Conservation (phyloP, 2,329 filamentous ascomycete species). For the Fusarium chuoi region DNA sequence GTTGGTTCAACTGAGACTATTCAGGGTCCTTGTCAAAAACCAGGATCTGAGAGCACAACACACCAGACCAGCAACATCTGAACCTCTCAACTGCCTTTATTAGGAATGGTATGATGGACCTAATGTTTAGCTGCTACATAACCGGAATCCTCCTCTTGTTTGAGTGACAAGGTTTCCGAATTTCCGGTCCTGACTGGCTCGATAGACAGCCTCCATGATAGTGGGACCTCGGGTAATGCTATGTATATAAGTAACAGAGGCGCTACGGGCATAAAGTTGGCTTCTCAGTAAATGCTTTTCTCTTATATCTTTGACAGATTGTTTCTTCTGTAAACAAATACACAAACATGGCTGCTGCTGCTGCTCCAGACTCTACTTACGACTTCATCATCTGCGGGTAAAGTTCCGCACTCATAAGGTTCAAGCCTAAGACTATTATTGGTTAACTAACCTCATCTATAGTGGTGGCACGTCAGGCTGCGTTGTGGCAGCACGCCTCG, state of each 20-base stretch:
- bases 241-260: not conserved
- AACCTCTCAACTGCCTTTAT: not conserved
- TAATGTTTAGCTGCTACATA: not conserved
- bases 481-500: constrained; percentile 51
- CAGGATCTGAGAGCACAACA: not conserved
- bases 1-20: constrained; percentile 5
- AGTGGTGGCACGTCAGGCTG: constrained; percentile 52
- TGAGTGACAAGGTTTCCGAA: not conserved
- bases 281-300: not conserved
- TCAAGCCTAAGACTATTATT: not conserved
- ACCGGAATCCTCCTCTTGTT: not conserved
- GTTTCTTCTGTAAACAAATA: not conserved
- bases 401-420: constrained; percentile 19
- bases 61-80: not conserved
- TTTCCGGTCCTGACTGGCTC: not conserved
- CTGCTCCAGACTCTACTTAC: constrained; percentile 36
- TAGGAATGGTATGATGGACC: constrained; percentile 8
- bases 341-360: constrained; percentile 26
- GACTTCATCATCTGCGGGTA: constrained; percentile 52
- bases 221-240: not conserved
- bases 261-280: not conserved
- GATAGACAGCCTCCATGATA: not conserved
- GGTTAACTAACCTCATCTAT: not conserved
- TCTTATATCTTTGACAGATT: not conserved
- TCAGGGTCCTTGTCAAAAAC: not conserved